phyloP scores from a whole-genome alignment of 345 rosid genomes.

The Eucalyptus melliodora region DNA sequence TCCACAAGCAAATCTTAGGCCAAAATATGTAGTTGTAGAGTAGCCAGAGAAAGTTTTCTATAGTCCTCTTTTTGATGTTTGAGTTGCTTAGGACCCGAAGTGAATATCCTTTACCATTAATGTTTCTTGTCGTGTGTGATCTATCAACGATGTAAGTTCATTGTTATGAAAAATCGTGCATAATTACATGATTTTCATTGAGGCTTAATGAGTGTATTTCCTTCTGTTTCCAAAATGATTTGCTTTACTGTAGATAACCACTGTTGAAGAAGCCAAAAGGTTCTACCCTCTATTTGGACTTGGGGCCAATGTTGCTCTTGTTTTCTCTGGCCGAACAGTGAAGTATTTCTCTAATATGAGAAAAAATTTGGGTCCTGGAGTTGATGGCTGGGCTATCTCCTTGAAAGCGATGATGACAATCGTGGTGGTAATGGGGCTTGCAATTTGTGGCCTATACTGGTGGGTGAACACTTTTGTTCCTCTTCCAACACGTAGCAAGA shows the following conservation, averaged over 20 bases:
- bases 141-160: not conserved
- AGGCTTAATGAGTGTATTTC: not conserved
- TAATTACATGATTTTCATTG: not conserved
- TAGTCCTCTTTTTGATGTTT: not conserved
- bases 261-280: constrained; percentile 89
- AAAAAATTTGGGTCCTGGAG: constrained; percentile 84
- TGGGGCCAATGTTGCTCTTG: constrained; percentile 87
- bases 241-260: constrained; percentile 57
- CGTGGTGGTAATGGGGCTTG: constrained; percentile 77
- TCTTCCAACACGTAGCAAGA: constrained; percentile 86
- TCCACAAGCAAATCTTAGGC: not conserved
- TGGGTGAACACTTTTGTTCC: constrained; percentile 75
- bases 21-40: not conserved
- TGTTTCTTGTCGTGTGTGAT: not conserved
- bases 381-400: constrained; percentile 98
- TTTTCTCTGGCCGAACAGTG: constrained; percentile 93
- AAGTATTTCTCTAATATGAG: constrained; percentile 92
- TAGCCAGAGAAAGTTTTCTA: not conserved
- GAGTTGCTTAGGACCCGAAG: not conserved
- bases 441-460: constrained; percentile 87
- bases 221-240: not conserved
- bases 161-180: not conserved
- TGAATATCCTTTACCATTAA: not conserved
- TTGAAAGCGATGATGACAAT: constrained; percentile 96
- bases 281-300: constrained; percentile 95